Percentiles rank a stretch among this genome's conserved stretches.
These are phyloP conservation scores for Hanseniaspora gamundiae DNA, from an alignment of 1,139 yeast genomes.

Conservation along the genomic window DNA sequence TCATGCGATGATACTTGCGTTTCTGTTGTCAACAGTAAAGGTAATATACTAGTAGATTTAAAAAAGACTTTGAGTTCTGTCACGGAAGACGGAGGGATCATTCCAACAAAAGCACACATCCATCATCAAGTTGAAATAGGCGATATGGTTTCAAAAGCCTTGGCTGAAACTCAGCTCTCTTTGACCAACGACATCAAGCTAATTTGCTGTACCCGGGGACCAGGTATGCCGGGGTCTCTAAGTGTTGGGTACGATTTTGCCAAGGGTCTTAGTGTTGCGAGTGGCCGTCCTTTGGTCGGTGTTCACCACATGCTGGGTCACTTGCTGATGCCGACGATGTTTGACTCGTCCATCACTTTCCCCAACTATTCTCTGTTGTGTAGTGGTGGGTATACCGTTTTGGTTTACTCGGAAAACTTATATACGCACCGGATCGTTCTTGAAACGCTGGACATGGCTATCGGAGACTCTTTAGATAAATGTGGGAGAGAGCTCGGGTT, in stretches of 20 bases:
- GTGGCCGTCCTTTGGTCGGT: constrained; percentile 36
- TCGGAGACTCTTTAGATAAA: constrained; percentile 89
- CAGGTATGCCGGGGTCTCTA: constrained; percentile 90
- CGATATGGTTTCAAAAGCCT: constrained; percentile 29
- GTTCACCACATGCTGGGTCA: constrained; percentile 98
- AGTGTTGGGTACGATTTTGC: constrained; percentile 76
- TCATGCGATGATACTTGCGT: constrained; percentile 96
- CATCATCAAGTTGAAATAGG: constrained; percentile 61
- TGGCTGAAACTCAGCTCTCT: constrained; percentile 21
- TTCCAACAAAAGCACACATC: constrained; percentile 74
- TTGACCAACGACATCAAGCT: constrained; percentile 47
- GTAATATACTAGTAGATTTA: constrained; percentile 41
- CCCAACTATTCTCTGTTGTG: constrained; percentile 76
- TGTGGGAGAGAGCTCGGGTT: constrained; percentile 81
- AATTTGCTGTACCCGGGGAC: constrained; percentile 87
- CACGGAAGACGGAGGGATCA: constrained; percentile 62
- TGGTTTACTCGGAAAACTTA: constrained; percentile 54
- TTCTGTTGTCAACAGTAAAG: constrained; percentile 49
- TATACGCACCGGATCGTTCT: constrained; percentile 60
- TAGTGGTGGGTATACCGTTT: constrained; percentile 92
- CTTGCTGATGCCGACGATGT: constrained; percentile 54
- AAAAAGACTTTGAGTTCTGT: constrained; percentile 56
- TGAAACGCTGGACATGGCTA: constrained; percentile 77
- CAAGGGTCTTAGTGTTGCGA: constrained; percentile 60
- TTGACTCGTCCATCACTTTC: constrained; percentile 27